These are phyloP conservation scores for Plasmodium relictum DNA, from an alignment of 169 alveolate genomes.

Conservation along the genomic window DNA sequence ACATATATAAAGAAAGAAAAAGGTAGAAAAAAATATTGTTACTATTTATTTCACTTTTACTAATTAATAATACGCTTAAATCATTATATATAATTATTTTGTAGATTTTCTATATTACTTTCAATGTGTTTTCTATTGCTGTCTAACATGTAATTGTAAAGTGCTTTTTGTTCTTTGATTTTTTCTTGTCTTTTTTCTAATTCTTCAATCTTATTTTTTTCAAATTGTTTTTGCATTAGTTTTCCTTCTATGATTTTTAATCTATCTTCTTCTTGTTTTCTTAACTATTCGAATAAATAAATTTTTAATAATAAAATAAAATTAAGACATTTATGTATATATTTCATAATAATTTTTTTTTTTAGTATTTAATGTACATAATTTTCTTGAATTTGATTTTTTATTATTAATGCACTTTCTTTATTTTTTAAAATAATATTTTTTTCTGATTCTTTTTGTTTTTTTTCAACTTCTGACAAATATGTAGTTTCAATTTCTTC, in stretches of 20 bases:
- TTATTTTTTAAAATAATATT: constrained; percentile 52
- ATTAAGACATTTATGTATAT: neutral
- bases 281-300: constrained; percentile 22
- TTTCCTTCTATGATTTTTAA: constrained; percentile 65
- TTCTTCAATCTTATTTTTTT: constrained; percentile 65
- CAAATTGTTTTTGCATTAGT: constrained; percentile 70
- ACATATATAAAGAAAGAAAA: too few relatives aligned
- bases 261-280: constrained; percentile 60
- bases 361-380: constrained; percentile 20
- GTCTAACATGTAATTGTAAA: constrained; percentile 45
- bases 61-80: too few relatives aligned
- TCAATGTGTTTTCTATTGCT: constrained; percentile 56
- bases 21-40: too few relatives aligned
- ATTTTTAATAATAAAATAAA: neutral
- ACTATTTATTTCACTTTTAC: neutral
- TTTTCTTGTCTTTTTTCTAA: constrained; percentile 66
- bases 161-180: constrained; percentile 23
- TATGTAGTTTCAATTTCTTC: constrained; percentile 72
- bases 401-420: constrained; percentile 69
- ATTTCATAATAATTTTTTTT: neutral
- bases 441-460: constrained; percentile 55
- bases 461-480: constrained; percentile 51
- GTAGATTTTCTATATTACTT: neutral
- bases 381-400: constrained; percentile 72
- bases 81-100: too few relatives aligned